phyloP scores from a whole-genome alignment of 2,329 filamentous ascomycete species.

The Rutstroemia sp. region DNA sequence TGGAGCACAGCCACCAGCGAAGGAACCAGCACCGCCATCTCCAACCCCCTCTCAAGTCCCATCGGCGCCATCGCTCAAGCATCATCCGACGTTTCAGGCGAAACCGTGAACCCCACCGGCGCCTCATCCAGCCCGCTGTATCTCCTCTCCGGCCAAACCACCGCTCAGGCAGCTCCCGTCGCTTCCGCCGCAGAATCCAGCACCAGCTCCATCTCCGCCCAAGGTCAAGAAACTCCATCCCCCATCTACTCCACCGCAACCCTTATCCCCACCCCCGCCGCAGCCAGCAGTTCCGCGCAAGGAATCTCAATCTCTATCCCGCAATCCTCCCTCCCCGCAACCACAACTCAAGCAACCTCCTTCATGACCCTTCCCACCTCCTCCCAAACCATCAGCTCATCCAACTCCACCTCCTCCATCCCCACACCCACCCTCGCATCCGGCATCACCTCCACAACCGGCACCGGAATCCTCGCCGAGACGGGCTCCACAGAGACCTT shows the following conservation, averaged over 20 bases:
- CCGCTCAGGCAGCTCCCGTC: neutral
- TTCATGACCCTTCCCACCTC: slow-evolving; percentile 1
- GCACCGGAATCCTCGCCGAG: neutral
- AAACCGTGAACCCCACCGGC: neutral
- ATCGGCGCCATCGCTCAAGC: neutral
- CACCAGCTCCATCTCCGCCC: neutral
- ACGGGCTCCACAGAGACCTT: neutral
- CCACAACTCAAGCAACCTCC: neutral
- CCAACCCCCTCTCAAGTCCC: neutral
- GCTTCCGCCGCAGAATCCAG: neutral
- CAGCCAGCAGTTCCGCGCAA: neutral
- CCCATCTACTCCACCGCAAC: neutral
- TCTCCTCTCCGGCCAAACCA: neutral
- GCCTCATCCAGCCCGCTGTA: neutral
- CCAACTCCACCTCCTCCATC: neutral
- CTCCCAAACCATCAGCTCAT: neutral
- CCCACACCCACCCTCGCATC: neutral
- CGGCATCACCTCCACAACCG: neutral
- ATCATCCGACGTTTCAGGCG: neutral
- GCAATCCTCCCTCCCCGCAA: neutral
- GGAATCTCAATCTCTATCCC: neutral
- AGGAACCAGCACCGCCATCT: neutral
- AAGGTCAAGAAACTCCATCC: neutral
- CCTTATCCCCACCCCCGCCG: neutral
- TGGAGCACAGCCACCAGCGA: slow-evolving; percentile 1